Conservation (phyloP, 1,139 yeast species). For the Eremothecium sinecaudum region DNA sequence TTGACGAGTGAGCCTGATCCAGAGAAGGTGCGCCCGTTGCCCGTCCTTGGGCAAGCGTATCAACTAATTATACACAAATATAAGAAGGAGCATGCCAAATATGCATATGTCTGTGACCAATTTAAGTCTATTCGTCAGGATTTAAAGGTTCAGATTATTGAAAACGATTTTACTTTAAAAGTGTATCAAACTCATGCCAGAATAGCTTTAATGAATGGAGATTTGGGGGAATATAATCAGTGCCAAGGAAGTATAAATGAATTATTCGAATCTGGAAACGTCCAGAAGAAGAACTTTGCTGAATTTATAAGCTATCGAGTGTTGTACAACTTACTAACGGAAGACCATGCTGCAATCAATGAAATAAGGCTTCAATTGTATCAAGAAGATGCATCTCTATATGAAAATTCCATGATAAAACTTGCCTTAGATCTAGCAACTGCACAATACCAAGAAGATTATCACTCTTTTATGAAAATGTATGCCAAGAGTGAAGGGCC, state of each 20-base stretch:
- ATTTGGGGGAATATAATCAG: slow-evolving; percentile 90
- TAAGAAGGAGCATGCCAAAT: slow-evolving; percentile 42
- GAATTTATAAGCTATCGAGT: slow-evolving; percentile 72
- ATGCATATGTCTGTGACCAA: slow-evolving; percentile 78
- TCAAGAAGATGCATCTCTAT: slow-evolving; percentile 19
- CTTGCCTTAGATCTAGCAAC: slow-evolving; percentile 40
- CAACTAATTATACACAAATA: slow-evolving; percentile 48
- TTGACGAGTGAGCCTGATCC: slow-evolving; percentile 92
- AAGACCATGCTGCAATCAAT: slow-evolving; percentile 39
- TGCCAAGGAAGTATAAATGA: slow-evolving; percentile 75
- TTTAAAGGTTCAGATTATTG: slow-evolving; percentile 82
- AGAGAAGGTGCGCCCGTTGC: slow-evolving; percentile 63
- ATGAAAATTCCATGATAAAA: slow-evolving; percentile 25
- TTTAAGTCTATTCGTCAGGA: slow-evolving; percentile 89
- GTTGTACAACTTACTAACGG: slow-evolving; percentile 73
- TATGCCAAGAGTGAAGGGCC: slow-evolving; percentile 33
- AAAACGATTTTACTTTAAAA: slow-evolving; percentile 61
- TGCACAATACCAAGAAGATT: slow-evolving; percentile 38
- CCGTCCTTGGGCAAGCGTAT: slow-evolving; percentile 50
- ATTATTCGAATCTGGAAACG: slow-evolving; percentile 40
- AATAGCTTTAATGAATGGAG: slow-evolving; percentile 72
- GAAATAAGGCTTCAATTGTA: slow-evolving; percentile 27
- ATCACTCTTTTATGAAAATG: slow-evolving; percentile 42
- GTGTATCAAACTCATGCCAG: slow-evolving; percentile 86
- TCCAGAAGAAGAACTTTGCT: slow-evolving; percentile 35